These are phyloP conservation scores for Botrytis aclada DNA, from an alignment of 2,329 filamentous ascomycete species.

Conservation along the genomic window DNA sequence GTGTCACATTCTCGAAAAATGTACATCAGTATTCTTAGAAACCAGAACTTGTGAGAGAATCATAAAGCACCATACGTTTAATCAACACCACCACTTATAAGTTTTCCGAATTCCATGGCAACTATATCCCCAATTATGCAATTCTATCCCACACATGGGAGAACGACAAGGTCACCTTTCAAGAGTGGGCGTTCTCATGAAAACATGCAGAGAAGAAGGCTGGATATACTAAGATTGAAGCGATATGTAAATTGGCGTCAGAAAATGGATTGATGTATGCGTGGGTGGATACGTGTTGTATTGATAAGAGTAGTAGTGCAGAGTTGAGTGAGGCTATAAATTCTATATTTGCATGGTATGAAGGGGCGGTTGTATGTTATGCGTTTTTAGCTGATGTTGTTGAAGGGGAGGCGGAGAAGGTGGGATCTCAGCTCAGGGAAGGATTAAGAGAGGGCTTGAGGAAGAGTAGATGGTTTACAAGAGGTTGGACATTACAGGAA, in stretches of 20 bases:
- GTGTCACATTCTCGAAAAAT: background rate
- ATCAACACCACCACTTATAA: background rate
- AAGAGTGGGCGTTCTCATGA: constrained; percentile 20
- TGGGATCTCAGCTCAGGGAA: no score
- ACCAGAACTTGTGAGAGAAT: background rate
- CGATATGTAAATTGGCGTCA: constrained; percentile 5
- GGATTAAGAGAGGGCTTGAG: no score
- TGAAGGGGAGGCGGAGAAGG: no score
- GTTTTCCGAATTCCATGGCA: background rate
- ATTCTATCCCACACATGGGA: constrained; percentile 44
- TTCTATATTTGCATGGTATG: constrained; percentile 25
- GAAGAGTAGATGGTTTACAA: no score
- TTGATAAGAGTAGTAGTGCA: constrained; percentile 23
- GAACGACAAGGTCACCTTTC: constrained; percentile 37
- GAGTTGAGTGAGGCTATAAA: constrained; percentile 25
- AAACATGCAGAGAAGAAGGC: background rate
- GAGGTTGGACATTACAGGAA: no score
- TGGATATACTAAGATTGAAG: constrained; percentile 19
- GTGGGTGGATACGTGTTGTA: constrained; percentile 25
- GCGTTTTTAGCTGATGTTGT: no score
- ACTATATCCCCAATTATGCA: constrained; percentile 30
- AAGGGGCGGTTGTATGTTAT: background rate
- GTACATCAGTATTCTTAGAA: background rate
- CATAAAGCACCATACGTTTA: background rate
- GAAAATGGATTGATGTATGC: constrained; percentile 1